These are phyloP conservation scores for Debaryomyces singareniensis DNA, from an alignment of 1,139 yeast genomes.

Conservation along the genomic window DNA sequence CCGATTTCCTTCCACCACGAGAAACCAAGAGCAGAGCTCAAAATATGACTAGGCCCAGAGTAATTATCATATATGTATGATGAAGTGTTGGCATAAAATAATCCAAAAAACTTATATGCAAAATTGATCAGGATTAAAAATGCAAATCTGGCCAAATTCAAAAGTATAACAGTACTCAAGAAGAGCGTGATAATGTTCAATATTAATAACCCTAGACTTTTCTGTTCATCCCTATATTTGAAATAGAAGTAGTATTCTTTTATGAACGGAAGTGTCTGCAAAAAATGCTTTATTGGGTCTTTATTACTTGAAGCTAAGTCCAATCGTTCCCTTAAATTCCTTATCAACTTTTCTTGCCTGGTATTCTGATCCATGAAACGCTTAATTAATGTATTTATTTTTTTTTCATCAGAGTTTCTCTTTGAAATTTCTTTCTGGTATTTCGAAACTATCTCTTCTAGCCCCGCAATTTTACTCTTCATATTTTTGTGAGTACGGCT, in stretches of 20 bases:
- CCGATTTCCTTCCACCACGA: conserved; percentile 31
- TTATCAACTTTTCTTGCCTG: conserved; percentile 12
- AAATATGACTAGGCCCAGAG: conserved; percentile 7
- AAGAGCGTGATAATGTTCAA: conserved; percentile 19
- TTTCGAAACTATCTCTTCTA: conserved; percentile 10
- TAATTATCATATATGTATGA: conserved; percentile 17
- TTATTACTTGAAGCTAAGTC: too few relatives aligned
- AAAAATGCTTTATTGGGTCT: conserved; percentile 10
- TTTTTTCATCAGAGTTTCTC: too few relatives aligned
- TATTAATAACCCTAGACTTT: conserved; percentile 14
- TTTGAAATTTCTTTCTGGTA: conserved; percentile 13
- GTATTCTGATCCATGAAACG: too few relatives aligned
- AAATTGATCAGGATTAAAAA: conserved; percentile 11
- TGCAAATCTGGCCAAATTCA: conserved; percentile 12
- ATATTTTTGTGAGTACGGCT: conserved; percentile 2
- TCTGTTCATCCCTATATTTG: conserved; percentile 21
- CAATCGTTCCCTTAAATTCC: conserved; percentile 16
- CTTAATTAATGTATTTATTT: too few relatives aligned
- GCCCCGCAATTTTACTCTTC: too few relatives aligned
- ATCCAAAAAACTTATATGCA: neutral
- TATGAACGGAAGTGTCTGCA: conserved; percentile 24
- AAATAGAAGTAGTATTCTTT: conserved; percentile 25
- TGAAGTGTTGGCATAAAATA: neutral
- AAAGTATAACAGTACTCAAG: conserved; percentile 15
- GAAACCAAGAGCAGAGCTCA: conserved; percentile 9